Percentiles rank a stretch among this genome's conserved stretches.
These are phyloP conservation scores for Clarkia xantiana DNA, from an alignment of 345 rosid species.

Conservation along the genomic window DNA sequence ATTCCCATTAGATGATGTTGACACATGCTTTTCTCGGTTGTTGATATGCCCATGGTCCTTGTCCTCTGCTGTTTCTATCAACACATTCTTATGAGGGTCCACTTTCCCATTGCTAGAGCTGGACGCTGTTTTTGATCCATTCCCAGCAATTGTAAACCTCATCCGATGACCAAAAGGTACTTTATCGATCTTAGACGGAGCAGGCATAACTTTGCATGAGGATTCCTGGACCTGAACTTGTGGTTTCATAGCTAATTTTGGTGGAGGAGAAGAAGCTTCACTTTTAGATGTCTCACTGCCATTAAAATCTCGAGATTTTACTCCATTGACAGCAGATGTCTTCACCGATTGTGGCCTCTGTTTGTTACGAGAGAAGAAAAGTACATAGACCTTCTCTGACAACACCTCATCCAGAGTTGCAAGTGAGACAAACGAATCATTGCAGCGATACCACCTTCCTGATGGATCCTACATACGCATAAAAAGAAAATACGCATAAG, in stretches of 20 bases:
- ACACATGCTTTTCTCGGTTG: slow-evolving; percentile 28
- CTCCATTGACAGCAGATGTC: slow-evolving; percentile 35
- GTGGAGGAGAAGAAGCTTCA: slow-evolving; percentile 20
- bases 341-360: slow-evolving; percentile 40
- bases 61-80: slow-evolving; percentile 20
- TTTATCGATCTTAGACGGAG: slow-evolving; percentile 40
- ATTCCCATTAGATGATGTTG: slow-evolving; percentile 16
- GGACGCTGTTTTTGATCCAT: slow-evolving; percentile 34
- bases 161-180: slow-evolving; percentile 31
- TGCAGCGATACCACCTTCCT: slow-evolving; percentile 92
- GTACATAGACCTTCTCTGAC: slow-evolving; percentile 88
- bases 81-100: slow-evolving; percentile 27
- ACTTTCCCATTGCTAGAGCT: slow-evolving; percentile 31
- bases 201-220: slow-evolving; percentile 19
- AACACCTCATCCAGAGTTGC: slow-evolving; percentile 76
- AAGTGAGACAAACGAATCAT: slow-evolving; percentile 60
- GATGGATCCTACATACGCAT: slow-evolving; percentile 45
- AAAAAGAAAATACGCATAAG: slow-evolving; percentile 6
- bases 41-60: slow-evolving; percentile 16
- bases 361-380: slow-evolving; percentile 70
- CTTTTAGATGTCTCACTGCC: slow-evolving; percentile 36
- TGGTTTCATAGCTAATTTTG: slow-evolving; percentile 24
- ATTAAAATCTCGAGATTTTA: slow-evolving; percentile 31
- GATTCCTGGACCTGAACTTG: slow-evolving; percentile 25
- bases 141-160: slow-evolving; percentile 49